Conservation (phyloP, 371 early-diverging fungal genomes). For the Mortierella sp. region DNA sequence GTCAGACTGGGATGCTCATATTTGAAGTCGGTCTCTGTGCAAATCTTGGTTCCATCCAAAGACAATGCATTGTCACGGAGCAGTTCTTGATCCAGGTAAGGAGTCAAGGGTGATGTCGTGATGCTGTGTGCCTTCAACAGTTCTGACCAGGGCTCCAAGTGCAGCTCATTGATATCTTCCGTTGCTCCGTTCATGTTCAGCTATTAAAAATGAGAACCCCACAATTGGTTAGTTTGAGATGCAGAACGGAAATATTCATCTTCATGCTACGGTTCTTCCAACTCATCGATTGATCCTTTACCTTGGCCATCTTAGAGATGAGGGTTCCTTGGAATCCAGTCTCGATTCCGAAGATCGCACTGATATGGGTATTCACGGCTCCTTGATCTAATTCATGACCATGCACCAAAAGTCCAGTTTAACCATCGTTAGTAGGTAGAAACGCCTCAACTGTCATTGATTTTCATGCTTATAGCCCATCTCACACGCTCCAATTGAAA, state of each 20-base stretch:
- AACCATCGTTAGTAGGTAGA: background rate
- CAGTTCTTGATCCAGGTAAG: conserved; percentile 92
- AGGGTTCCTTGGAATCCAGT: conserved; percentile 89
- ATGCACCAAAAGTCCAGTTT: too few species aligned
- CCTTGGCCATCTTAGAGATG: conserved; percentile 87
- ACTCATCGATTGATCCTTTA: conserved; percentile 32
- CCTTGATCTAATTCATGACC: conserved; percentile 92
- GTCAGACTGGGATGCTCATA: conserved; percentile 79
- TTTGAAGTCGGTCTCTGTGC: conserved; percentile 71
- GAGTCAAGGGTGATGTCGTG: conserved; percentile 86
- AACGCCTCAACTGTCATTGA: background rate
- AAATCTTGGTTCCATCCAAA: conserved; percentile 83
- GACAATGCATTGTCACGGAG: conserved; percentile 83
- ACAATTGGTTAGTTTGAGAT: too few species aligned
- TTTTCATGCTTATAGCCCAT: too few species aligned
- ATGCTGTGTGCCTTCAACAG: conserved; percentile 69
- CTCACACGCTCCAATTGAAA: too few species aligned
- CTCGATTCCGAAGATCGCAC: conserved; percentile 80
- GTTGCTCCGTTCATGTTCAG: conserved; percentile 83
- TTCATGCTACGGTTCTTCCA: too few species aligned
- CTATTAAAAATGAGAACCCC: conserved; percentile 57
- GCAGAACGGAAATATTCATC: too few species aligned
- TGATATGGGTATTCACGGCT: conserved; percentile 74
- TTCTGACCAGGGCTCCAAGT: conserved; percentile 82
- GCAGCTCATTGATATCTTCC: conserved; percentile 94